Conservation (phyloP, 306 rosid species). For the Vicia faba region DNA sequence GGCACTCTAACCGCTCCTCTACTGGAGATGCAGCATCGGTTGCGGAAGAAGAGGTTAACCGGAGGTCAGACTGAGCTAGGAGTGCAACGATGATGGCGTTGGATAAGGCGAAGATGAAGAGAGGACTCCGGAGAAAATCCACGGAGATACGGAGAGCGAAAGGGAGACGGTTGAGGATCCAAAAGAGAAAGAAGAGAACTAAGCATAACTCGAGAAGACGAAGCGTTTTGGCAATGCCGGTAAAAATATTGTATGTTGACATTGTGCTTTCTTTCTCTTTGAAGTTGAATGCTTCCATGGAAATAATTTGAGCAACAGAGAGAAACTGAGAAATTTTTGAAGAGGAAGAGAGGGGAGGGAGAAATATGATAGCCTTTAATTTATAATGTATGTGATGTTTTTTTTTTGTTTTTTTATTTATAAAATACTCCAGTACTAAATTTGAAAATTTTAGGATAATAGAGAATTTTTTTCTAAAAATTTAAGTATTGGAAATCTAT, state of each 20-base stretch:
- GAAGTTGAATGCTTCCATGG: constrained; percentile 48
- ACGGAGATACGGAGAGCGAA: constrained; percentile 50
- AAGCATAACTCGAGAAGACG: constrained; percentile 51
- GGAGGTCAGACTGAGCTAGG: constrained; percentile 50
- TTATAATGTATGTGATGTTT: background rate
- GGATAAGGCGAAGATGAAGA: constrained; percentile 68
- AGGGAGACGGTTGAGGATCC: constrained; percentile 68
- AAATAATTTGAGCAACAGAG: background rate
- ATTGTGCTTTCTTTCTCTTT: constrained; percentile 38
- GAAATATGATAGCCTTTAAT: background rate
- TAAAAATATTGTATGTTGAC: constrained; percentile 40
- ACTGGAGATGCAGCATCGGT: background rate
- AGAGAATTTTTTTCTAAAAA: background rate
- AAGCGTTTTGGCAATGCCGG: constrained; percentile 46
- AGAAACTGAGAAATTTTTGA: background rate
- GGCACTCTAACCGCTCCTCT: constrained; percentile 32
- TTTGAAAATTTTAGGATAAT: background rate
- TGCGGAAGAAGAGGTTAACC: background rate
- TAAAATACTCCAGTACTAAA: background rate
- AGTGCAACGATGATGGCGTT: constrained; percentile 70
- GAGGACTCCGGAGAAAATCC: constrained; percentile 55
- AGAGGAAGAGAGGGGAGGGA: constrained; percentile 8
- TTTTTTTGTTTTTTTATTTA: background rate
- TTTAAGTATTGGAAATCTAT: background rate
- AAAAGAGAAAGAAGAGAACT: constrained; percentile 46